phyloP scores from a whole-genome alignment of 495 filamentous ascomycete species.

The Lasiosphaeria miniovina region DNA sequence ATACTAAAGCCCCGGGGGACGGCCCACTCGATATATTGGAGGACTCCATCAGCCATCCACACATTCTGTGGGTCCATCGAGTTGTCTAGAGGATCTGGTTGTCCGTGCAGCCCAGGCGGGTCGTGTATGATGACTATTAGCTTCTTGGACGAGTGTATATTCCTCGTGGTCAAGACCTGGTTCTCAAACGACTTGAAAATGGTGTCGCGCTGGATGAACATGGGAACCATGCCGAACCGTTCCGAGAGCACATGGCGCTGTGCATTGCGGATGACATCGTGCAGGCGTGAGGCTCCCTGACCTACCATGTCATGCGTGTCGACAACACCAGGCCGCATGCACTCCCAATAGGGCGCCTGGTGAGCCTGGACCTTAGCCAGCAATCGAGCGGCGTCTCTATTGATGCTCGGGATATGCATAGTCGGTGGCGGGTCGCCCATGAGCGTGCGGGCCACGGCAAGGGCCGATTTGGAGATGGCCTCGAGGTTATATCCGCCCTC shows the following conservation, averaged over 20 bases:
- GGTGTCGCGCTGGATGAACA: slow-evolving; percentile 67
- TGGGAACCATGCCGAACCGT: slow-evolving; percentile 67
- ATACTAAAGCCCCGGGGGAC: slow-evolving; percentile 68
- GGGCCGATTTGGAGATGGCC: slow-evolving; percentile 86
- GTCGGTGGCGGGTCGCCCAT: slow-evolving; percentile 92
- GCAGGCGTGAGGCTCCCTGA: slow-evolving; percentile 35
- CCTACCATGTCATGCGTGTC: slow-evolving; percentile 38
- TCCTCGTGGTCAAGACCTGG: slow-evolving; percentile 77
- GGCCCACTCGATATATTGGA: slow-evolving; percentile 81
- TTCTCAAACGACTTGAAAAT: slow-evolving; percentile 80
- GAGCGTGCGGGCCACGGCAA: slow-evolving; percentile 85
- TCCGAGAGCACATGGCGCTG: slow-evolving; percentile 67
- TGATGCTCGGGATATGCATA: slow-evolving; percentile 49
- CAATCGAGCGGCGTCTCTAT: slow-evolving; percentile 46
- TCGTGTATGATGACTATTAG: slow-evolving; percentile 80
- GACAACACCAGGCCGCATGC: slow-evolving; percentile 53
- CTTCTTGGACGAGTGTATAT: slow-evolving; percentile 36
- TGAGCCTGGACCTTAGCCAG: slow-evolving; percentile 49
- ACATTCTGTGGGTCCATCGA: slow-evolving; percentile 76
- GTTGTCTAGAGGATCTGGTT: slow-evolving; percentile 65
- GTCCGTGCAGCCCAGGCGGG: slow-evolving; percentile 70
- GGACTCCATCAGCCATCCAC: slow-evolving; percentile 80
- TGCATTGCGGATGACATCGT: slow-evolving; percentile 71
- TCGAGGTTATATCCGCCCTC: slow-evolving; percentile 94
- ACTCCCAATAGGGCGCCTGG: slow-evolving; percentile 60